phyloP scores from a whole-genome alignment of 805 yeast species.

The Sugiyamaella chiloensis region DNA sequence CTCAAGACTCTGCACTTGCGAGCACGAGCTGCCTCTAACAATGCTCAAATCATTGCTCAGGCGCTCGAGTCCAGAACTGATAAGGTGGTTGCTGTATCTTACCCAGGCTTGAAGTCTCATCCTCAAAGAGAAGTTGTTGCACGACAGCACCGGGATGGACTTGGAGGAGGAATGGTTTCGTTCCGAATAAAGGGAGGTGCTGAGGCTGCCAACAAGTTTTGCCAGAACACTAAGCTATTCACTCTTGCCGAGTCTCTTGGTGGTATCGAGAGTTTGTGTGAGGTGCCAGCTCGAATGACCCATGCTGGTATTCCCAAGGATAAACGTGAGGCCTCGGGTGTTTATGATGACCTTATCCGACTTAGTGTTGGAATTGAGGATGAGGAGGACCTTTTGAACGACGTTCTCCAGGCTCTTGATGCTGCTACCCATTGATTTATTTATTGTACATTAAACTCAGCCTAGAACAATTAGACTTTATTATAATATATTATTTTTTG shows the following conservation, averaged over 20 bases:
- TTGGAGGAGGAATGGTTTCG: constrained; percentile 91
- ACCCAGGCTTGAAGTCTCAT: constrained; percentile 76
- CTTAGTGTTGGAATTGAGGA: constrained; percentile 87
- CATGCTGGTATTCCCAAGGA: constrained; percentile 85
- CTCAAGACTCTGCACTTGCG: constrained; percentile 82
- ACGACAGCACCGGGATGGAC: constrained; percentile 75
- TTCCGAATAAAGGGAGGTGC: constrained; percentile 85
- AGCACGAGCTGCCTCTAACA: constrained; percentile 61
- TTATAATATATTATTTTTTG: no score
- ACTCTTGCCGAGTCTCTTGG: constrained; percentile 89
- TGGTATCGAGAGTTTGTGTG: constrained; percentile 80
- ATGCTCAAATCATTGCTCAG: constrained; percentile 70
- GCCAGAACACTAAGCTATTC: constrained; percentile 70
- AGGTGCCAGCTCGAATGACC: constrained; percentile 89
- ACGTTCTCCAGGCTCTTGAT: constrained; percentile 65
- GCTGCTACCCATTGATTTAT: constrained; percentile 25
- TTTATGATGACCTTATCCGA: constrained; percentile 76
- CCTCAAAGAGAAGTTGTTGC: constrained; percentile 58
- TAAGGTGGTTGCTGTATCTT: constrained; percentile 64
- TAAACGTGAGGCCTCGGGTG: constrained; percentile 76
- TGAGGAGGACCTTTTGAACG: constrained; percentile 67
- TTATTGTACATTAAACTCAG: not conserved
- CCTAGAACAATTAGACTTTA: not conserved
- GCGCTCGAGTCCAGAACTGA: constrained; percentile 44
- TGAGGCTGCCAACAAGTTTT: constrained; percentile 67